Percentiles rank a stretch among this genome's conserved stretches.
Conservation (phyloP, 805 yeast genomes). For the Vanderwaltozyma verrucispora region DNA sequence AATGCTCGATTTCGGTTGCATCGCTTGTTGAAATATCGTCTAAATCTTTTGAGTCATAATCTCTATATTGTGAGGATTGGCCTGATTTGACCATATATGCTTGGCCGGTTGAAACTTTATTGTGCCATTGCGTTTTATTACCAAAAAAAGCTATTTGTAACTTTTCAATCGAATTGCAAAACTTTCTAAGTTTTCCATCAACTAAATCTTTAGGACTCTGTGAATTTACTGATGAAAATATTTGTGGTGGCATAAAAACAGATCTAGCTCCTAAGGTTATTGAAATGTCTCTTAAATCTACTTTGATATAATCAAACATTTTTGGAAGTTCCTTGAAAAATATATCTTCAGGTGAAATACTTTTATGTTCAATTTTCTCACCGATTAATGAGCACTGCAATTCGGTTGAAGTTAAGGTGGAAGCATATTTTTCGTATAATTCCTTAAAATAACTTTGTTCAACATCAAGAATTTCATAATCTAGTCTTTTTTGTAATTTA, state of each 20-base stretch:
- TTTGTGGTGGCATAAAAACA: constrained; percentile 32
- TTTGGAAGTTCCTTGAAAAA: constrained; percentile 27
- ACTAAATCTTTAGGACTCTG: constrained; percentile 33
- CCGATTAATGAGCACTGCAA: constrained; percentile 11
- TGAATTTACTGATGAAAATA: constrained; percentile 25
- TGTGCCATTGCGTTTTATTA: constrained; percentile 20
- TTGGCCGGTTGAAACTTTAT: constrained; percentile 11
- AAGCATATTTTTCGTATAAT: constrained; percentile 21
- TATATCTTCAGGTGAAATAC: constrained; percentile 7
- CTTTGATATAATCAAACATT: constrained; percentile 24
- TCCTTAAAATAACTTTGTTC: constrained; percentile 23
- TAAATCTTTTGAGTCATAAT: constrained; percentile 9
- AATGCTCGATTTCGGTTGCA: constrained; percentile 26
- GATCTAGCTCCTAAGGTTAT: constrained; percentile 34
- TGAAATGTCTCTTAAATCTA: constrained; percentile 18
- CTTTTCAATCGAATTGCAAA: constrained; percentile 20
- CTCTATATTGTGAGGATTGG: constrained; percentile 5
- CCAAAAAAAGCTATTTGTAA: constrained; percentile 18
- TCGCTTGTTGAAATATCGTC: constrained; percentile 22
- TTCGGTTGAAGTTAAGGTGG: constrained; percentile 11
- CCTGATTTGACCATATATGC: constrained; percentile 15
- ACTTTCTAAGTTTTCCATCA: constrained; percentile 31
- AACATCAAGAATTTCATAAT: constrained; percentile 19
- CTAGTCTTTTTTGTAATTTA: constrained; percentile 14
- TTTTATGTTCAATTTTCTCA: constrained; percentile 1